phyloP scores from a whole-genome alignment of 176 grass and related monocot species.

The Aegilops umbellulata region DNA sequence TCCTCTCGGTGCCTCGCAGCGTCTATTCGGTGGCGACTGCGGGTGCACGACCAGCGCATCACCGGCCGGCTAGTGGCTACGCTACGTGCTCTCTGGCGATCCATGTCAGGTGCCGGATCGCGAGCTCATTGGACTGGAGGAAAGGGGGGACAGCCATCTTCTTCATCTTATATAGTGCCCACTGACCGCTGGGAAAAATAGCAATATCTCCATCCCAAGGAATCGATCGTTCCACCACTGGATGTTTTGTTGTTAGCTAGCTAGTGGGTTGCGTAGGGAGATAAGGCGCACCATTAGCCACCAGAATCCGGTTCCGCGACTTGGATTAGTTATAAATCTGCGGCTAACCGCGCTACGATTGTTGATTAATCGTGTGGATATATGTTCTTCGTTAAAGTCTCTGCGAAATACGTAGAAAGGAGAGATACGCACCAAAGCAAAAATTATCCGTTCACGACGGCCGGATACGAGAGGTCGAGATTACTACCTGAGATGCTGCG shows the following conservation, averaged over 20 bases:
- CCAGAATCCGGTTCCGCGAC: slow-evolving; percentile 35
- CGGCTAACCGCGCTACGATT: background rate
- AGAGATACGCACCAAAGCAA: background rate
- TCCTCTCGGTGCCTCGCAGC: background rate
- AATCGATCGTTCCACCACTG: background rate
- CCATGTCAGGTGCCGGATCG: slow-evolving; percentile 6
- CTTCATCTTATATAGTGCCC: background rate
- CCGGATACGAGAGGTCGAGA: background rate
- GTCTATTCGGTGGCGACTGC: background rate
- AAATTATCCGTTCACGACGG: background rate
- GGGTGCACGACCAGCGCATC: background rate
- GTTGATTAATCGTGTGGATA: slow-evolving; percentile 18
- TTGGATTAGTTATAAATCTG: background rate
- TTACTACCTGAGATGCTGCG: background rate
- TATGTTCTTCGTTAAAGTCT: slow-evolving; percentile 8
- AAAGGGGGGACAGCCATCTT: no score
- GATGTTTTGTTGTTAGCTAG: background rate
- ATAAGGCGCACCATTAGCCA: slow-evolving; percentile 28
- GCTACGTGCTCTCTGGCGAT: background rate
- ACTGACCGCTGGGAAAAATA: background rate
- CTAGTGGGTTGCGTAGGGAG: background rate
- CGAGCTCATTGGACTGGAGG: background rate
- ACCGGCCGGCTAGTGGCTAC: background rate
- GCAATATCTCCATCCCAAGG: background rate
- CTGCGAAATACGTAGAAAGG: background rate